Evolutionary conservation across 2,329 filamentous ascomycete genomes (phyloP).

Genomic region (Neopestalotiopsis clavispora): DNA sequence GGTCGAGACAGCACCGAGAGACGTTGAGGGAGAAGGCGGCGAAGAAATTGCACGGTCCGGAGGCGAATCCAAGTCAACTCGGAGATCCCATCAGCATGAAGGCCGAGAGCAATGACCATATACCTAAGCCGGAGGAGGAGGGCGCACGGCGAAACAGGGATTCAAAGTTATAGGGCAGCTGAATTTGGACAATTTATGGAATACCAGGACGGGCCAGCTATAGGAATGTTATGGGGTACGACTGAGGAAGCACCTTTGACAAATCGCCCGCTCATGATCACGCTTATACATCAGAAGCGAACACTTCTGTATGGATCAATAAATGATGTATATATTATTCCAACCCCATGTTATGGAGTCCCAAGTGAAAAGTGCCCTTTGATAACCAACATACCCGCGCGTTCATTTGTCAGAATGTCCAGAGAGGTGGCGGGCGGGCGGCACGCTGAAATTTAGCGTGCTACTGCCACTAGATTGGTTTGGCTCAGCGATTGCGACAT

Average conservation of each 20-base stretch:
- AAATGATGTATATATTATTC: not conserved
- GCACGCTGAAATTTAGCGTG: not conserved
- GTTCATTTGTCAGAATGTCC: not conserved
- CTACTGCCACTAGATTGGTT: not conserved
- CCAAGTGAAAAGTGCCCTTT: not conserved
- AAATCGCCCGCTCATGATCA: not conserved
- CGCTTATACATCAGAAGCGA: not conserved
- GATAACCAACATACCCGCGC: not conserved
- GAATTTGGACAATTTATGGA: not conserved
- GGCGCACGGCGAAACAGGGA: conserved; percentile 25
- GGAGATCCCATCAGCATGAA: conserved; percentile 31
- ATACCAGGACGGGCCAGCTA: too few relatives aligned
- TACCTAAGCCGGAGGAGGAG: conserved; percentile 26
- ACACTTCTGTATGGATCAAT: not conserved
- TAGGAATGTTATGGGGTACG: not conserved
- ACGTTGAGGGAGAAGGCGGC: conserved; percentile 27
- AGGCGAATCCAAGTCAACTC: conserved; percentile 29
- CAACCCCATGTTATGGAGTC: too few relatives aligned
- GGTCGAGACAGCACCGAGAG: conserved; percentile 2
- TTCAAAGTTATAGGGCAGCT: conserved; percentile 30
- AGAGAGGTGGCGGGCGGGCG: not conserved
- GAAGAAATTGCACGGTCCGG: conserved; percentile 26
- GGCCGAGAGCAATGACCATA: conserved; percentile 24
- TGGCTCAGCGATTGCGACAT: not conserved
- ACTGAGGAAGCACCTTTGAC: not conserved